Conservation (phyloP, 257 asterid species). For the Salvia splendens region DNA sequence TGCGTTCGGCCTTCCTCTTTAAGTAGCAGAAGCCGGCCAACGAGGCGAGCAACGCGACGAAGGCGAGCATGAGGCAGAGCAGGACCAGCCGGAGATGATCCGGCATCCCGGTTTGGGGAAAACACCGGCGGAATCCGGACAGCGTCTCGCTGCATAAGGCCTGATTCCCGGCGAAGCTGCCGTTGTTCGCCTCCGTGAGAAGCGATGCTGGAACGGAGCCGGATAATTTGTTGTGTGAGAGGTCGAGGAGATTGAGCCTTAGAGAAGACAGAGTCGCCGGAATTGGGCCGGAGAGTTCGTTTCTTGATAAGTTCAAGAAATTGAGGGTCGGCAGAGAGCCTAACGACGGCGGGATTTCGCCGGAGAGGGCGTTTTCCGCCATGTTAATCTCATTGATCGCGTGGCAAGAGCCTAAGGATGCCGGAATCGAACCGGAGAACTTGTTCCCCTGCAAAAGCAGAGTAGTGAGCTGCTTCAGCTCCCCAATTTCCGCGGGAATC, state of each 20-base stretch:
- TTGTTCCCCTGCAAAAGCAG: conserved; percentile 57
- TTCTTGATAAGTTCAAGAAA: conserved; percentile 67
- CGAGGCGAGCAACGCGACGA: conserved; percentile 39
- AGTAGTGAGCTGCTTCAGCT: conserved; percentile 50
- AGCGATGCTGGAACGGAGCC: conserved; percentile 71
- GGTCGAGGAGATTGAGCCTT: conserved; percentile 69
- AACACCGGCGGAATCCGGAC: conserved; percentile 51
- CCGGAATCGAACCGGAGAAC: conserved; percentile 68
- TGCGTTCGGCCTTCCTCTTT: conserved; percentile 37
- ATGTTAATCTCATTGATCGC: conserved; percentile 61
- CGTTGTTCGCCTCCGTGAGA: conserved; percentile 54
- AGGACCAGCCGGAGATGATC: conserved; percentile 38
- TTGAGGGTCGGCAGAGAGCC: conserved; percentile 66
- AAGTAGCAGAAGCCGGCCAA: conserved; percentile 42
- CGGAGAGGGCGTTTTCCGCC: conserved; percentile 61
- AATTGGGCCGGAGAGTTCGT: conserved; percentile 70
- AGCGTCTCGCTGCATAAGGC: conserved; percentile 68
- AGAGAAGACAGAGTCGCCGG: conserved; percentile 66
- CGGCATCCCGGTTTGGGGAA: conserved; percentile 35
- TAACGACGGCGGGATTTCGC: conserved; percentile 55
- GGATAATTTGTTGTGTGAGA: conserved; percentile 59
- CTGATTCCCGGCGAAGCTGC: conserved; percentile 67
- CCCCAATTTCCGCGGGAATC: conserved; percentile 57
- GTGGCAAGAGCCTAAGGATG: conserved; percentile 61
- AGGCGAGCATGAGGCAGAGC: conserved; percentile 41